Evolutionary conservation across 1,284 basidiomycete genomes (phyloP).

Genomic region (Melampsora larici-populina): DNA sequence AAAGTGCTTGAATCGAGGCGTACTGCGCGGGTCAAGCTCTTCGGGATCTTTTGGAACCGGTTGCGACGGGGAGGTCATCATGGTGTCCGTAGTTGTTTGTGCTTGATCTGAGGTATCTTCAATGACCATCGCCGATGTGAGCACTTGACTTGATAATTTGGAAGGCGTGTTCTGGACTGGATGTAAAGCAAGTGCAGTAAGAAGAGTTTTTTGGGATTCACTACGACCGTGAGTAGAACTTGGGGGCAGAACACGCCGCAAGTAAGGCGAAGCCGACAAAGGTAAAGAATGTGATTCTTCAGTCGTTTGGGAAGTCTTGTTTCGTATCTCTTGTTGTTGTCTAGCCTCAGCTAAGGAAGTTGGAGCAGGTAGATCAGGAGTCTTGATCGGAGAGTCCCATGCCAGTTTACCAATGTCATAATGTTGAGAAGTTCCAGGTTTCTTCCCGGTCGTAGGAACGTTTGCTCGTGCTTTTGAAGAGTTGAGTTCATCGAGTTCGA

Average conservation of each 20-base stretch:
- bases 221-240: constrained; percentile 16
- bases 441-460: neutral
- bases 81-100: neutral
- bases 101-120: neutral
- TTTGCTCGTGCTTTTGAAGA: neutral
- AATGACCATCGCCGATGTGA: neutral
- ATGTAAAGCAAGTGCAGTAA: constrained; percentile 34
- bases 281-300: neutral
- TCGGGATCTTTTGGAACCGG: too few species aligned
- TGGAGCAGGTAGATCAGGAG: constrained; percentile 21
- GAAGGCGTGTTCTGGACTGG: neutral
- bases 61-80: neutral
- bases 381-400: constrained; percentile 29
- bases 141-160: neutral
- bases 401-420: constrained; percentile 35
- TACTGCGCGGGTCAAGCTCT: neutral
- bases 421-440: constrained; percentile 5
- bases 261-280: constrained; percentile 32
- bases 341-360: constrained; percentile 24
- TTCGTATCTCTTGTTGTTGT: constrained; percentile 24
- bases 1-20: constrained; percentile 31
- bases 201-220: constrained; percentile 34
- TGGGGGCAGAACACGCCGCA: constrained; percentile 19
- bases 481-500: constrained; percentile 34
- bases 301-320: constrained; percentile 8